These are phyloP conservation scores for Mycocalia duriaeana DNA, from an alignment of 1,284 basidiomycete genomes.

Conservation along the genomic window DNA sequence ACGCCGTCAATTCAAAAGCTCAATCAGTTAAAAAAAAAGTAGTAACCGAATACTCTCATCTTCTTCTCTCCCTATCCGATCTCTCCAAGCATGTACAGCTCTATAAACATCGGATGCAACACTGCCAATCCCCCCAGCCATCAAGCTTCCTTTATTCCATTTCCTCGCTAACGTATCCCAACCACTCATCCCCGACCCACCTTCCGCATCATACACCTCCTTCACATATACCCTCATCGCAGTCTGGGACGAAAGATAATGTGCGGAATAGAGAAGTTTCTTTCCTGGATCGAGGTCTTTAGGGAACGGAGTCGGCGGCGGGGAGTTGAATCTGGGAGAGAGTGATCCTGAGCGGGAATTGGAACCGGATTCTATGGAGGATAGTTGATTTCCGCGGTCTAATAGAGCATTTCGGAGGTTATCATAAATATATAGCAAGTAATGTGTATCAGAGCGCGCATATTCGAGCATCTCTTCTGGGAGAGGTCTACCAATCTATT, in stretches of 20 bases:
- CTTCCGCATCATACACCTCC: constrained; percentile 63
- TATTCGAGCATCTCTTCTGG: constrained; percentile 88
- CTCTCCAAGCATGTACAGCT: constrained; percentile 83
- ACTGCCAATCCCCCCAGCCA: constrained; percentile 31
- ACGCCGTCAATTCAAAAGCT: constrained; percentile 2
- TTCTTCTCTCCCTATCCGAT: constrained; percentile 73
- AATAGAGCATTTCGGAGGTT: constrained; percentile 84
- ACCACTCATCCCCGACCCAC: constrained; percentile 64
- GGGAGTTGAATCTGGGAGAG: constrained; percentile 21
- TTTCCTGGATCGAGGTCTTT: constrained; percentile 19
- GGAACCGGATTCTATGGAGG: too few species aligned
- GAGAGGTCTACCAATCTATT: constrained; percentile 67
- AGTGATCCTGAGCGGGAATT: constrained; percentile 38
- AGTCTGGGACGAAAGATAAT: constrained; percentile 69
- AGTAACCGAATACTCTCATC: constrained; percentile 83
- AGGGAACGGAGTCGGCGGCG: constrained; percentile 2
- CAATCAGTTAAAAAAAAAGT: constrained; percentile 9
- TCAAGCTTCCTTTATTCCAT: constrained; percentile 64
- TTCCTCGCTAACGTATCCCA: constrained; percentile 78
- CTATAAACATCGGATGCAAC: constrained; percentile 64
- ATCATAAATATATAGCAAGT: constrained; percentile 90
- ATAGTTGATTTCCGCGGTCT: constrained; percentile 56
- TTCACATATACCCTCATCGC: constrained; percentile 64
- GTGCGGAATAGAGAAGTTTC: constrained; percentile 48
- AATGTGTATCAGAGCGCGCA: constrained; percentile 94